Conservation (phyloP, 1,284 basidiomycete genomes). For the Pholiota adiposa region DNA sequence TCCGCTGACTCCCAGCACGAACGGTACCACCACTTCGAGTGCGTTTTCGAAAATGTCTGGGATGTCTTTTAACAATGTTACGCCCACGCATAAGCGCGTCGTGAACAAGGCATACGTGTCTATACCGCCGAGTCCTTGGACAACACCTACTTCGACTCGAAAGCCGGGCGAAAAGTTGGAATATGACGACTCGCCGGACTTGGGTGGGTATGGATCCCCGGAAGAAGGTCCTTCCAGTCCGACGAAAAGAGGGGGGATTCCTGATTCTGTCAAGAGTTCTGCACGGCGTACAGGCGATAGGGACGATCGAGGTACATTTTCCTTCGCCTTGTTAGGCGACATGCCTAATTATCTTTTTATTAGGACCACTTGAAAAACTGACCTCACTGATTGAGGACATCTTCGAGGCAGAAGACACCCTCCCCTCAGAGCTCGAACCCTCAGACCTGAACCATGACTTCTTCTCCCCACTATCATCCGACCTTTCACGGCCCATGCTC, state of each 20-base stretch:
- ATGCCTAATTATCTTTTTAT: constrained; percentile 5
- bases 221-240: constrained; percentile 46
- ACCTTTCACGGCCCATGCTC: constrained; percentile 63
- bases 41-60: constrained; percentile 20
- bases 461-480: constrained; percentile 66
- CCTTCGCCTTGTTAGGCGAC: not conserved
- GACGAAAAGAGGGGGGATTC: constrained; percentile 28
- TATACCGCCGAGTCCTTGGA: constrained; percentile 55
- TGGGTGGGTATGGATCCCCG: constrained; percentile 64
- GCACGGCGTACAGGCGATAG: constrained; percentile 70
- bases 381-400: constrained; percentile 75
- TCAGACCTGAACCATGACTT: constrained; percentile 63
- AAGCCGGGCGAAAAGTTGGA: constrained; percentile 31
- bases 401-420: constrained; percentile 85
- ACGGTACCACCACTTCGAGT: constrained; percentile 12
- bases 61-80: constrained; percentile 23
- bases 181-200: constrained; percentile 45
- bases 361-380: constrained; percentile 79
- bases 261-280: constrained; percentile 47
- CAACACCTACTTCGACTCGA: constrained; percentile 48
- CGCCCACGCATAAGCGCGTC: constrained; percentile 40
- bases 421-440: constrained; percentile 66
- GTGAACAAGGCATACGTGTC: constrained; percentile 62
- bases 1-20: constrained; percentile 30
- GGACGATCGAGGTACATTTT: constrained; percentile 67